Conservation (phyloP, 495 filamentous ascomycete species). For the Penicillium chermesinum region DNA sequence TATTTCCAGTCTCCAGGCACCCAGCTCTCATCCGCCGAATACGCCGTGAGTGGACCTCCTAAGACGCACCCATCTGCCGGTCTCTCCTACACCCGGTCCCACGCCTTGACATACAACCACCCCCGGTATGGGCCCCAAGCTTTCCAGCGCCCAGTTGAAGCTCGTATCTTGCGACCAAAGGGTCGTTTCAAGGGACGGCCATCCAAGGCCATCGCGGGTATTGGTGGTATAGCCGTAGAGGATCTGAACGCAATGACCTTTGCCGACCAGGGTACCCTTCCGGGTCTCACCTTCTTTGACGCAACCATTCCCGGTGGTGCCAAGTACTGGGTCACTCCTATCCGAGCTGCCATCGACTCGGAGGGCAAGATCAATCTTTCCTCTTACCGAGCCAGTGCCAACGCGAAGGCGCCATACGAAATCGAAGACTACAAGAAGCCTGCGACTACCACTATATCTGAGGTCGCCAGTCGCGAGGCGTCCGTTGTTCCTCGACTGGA, state of each 20-base stretch:
- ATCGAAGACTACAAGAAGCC: constrained; percentile 35
- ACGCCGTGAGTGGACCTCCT: constrained; percentile 60
- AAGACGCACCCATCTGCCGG: constrained; percentile 90
- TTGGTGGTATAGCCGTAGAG: constrained; percentile 47
- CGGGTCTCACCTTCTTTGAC: constrained; percentile 49
- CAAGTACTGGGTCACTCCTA: constrained; percentile 59
- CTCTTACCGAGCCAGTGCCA: constrained; percentile 39
- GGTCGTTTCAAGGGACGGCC: constrained; percentile 31
- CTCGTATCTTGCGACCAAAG: constrained; percentile 57
- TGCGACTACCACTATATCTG: constrained; percentile 18
- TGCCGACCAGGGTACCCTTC: constrained; percentile 24
- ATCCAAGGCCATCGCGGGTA: constrained; percentile 40
- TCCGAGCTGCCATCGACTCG: constrained; percentile 52
- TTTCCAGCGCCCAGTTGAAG: constrained; percentile 55
- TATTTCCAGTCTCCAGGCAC: constrained; percentile 35
- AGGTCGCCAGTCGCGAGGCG: constrained; percentile 21
- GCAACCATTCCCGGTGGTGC: constrained; percentile 57
- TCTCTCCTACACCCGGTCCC: constrained; percentile 74
- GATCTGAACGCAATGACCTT: constrained; percentile 40
- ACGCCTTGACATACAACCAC: constrained; percentile 68
- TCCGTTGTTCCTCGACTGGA: constrained; percentile 33
- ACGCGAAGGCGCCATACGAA: constrained; percentile 47
- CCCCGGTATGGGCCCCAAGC: constrained; percentile 74
- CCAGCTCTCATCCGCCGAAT: constrained; percentile 40
- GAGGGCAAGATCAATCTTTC: constrained; percentile 53